Conservation (phyloP, 306 rosid genomes). For the Adenanthera pavonina region DNA sequence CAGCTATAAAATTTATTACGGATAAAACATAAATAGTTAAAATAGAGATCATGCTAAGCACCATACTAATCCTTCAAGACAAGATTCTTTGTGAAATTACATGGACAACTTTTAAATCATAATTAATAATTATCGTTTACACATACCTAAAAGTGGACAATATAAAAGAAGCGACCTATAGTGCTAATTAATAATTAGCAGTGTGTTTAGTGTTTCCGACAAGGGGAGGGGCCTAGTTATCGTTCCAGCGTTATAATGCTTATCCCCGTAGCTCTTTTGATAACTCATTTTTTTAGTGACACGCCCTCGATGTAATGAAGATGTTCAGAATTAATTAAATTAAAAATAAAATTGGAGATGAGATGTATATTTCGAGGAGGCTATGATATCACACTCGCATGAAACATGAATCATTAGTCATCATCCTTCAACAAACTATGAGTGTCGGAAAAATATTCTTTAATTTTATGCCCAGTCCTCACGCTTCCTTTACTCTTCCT, state of each 20-base stretch:
- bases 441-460: not conserved
- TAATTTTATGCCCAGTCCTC: not conserved
- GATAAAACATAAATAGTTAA: not conserved
- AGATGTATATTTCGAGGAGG: not conserved
- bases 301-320: not conserved
- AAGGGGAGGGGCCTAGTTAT: not conserved
- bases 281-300: not conserved
- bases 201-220: not conserved
- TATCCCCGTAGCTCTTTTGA: not conserved
- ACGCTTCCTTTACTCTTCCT: not conserved
- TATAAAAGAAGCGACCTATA: too few species aligned
- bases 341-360: not conserved
- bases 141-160: not conserved
- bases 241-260: not conserved
- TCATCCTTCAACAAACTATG: not conserved
- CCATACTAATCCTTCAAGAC: not conserved
- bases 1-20: not conserved
- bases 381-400: slow-evolving; percentile 13
- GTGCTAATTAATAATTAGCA: not conserved
- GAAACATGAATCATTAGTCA: not conserved
- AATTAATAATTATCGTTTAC: not conserved
- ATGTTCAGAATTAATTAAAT: slow-evolving; percentile 1
- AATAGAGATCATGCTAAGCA: not conserved
- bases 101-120: not conserved
- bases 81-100: not conserved